Evolutionary conservation across 2,329 filamentous ascomycete species (phyloP).

Genomic region (Xylogone sp.): DNA sequence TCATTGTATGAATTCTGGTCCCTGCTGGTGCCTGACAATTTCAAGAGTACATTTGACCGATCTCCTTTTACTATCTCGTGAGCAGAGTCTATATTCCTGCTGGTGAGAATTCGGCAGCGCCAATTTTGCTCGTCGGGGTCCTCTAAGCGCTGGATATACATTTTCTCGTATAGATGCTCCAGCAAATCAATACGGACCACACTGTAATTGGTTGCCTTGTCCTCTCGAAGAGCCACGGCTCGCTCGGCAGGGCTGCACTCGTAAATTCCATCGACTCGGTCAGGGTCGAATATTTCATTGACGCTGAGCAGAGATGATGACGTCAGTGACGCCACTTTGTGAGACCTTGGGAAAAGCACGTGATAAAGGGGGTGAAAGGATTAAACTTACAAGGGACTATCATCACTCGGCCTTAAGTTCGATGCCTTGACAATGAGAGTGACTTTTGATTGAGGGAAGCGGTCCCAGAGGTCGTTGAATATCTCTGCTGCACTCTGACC

Average conservation of each 20-base stretch:
- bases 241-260: slow-evolving; percentile 61
- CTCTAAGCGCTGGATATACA: slow-evolving; percentile 80
- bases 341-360: not conserved
- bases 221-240: slow-evolving; percentile 53
- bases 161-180: slow-evolving; percentile 79
- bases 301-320: slow-evolving; percentile 52
- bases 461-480: slow-evolving; percentile 78
- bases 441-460: slow-evolving; percentile 79
- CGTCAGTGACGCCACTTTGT: not conserved
- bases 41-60: slow-evolving; percentile 18
- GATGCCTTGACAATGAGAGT: slow-evolving; percentile 77
- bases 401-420: slow-evolving; percentile 85
- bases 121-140: slow-evolving; percentile 66
- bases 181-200: slow-evolving; percentile 90
- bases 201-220: slow-evolving; percentile 88
- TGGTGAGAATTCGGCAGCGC: slow-evolving; percentile 76
- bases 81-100: slow-evolving; percentile 51
- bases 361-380: slow-evolving; percentile 1
- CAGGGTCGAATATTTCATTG: slow-evolving; percentile 94
- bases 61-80: slow-evolving; percentile 3
- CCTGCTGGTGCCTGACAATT: slow-evolving; percentile 26
- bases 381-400: slow-evolving; percentile 81
- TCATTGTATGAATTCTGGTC: slow-evolving; percentile 30
- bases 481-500: slow-evolving; percentile 96
- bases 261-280: slow-evolving; percentile 75